Base-by-base conservation (phyloP, 2,329 filamentous ascomycete genomes). In the Gaeumannomyces sp. region DNA sequence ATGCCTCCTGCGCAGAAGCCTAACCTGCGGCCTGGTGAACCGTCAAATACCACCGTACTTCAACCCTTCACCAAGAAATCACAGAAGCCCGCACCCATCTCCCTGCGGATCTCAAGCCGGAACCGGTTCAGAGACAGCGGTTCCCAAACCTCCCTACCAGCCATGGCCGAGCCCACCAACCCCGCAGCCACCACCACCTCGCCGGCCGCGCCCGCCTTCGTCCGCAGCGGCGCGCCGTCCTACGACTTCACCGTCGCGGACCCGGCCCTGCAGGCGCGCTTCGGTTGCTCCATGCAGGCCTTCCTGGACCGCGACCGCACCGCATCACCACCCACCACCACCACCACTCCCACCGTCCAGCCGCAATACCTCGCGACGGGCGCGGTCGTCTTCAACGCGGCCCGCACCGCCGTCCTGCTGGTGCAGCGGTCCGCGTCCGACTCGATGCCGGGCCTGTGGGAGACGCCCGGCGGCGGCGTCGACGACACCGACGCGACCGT, bases 391-490 rank as follows among this genome's bases (percentile, higher is more conserved):
- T 75, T 75, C 66, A 71, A 71, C 62, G 57, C 31, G 28, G 60
- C 63, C 29, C 45, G 65, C 10, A 69, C 68, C 66, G 74, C 71
- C 65, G 68, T 80, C 31, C 72, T 79, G 1, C 71, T 80, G 3
- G 65, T 79, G 28, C 77, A 79, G 70, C 76, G 78, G 31, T 74
- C 77, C 11, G 67, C 73, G 1, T 70, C 72, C 65, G 77, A 78
- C 67, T 76, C 72, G 11, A 74, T 76, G 71, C 78, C 79, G 0
- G 67, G 74, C 60, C 69, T 64, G 16, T 81, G 79, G 79, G 79
- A 81, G 66, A 66, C 75, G 14, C 77, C 78, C 1, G 79, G 79
- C 60, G 79, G 79, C 25, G 77, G 70, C 0, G 73, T 72, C 60
- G 77, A 80, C 64, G 35, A 66, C 2, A 72, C 73, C 1, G 77